Evolutionary conservation across 169 alveolate genomes (phyloP).

Genomic region (Eimeria sp.): DNA sequence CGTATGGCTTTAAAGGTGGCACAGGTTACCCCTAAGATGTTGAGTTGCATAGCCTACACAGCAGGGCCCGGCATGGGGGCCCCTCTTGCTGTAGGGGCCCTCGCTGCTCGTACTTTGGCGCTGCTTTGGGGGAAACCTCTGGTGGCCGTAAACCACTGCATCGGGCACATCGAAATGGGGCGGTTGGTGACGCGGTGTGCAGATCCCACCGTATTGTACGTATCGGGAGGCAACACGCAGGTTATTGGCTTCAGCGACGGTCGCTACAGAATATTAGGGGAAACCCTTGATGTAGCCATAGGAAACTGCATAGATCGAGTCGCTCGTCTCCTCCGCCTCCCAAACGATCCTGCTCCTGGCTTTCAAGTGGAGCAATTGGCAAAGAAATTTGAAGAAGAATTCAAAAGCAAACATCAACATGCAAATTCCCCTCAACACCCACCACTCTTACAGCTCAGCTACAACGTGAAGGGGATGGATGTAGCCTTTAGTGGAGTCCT

Average conservation of each 20-base stretch:
- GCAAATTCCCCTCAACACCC: neutral
- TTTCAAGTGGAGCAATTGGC: slow-evolving; percentile 98
- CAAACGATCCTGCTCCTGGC: slow-evolving; percentile 99
- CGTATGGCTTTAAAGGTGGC: slow-evolving; percentile 94
- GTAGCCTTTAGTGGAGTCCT: slow-evolving; percentile 96
- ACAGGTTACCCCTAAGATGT: slow-evolving; percentile 91
- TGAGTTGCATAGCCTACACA: slow-evolving; percentile 96
- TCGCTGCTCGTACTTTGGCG: slow-evolving; percentile 97
- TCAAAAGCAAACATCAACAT: too few relatives aligned
- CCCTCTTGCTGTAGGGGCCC: slow-evolving; percentile 98
- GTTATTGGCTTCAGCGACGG: slow-evolving; percentile 88
- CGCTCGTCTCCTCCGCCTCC: slow-evolving; percentile 97
- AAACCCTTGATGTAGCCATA: slow-evolving; percentile 99
- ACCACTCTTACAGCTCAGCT: slow-evolving; percentile 96
- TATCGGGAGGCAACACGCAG: slow-evolving; percentile 99
- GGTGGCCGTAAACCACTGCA: slow-evolving; percentile 99
- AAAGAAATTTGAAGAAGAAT: slow-evolving; percentile 86
- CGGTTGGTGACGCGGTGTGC: slow-evolving; percentile 96
- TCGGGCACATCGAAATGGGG: slow-evolving; percentile 99
- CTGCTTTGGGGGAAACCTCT: slow-evolving; percentile 96
- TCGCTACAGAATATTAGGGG: slow-evolving; percentile 98
- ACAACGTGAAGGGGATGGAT: slow-evolving; percentile 99
- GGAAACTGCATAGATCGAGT: slow-evolving; percentile 99
- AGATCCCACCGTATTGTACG: slow-evolving; percentile 98
- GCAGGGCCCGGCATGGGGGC: slow-evolving; percentile 99